Base-by-base conservation (phyloP, 2,329 filamentous ascomycete species). In the Arthrobotrys musiformis region DNA sequence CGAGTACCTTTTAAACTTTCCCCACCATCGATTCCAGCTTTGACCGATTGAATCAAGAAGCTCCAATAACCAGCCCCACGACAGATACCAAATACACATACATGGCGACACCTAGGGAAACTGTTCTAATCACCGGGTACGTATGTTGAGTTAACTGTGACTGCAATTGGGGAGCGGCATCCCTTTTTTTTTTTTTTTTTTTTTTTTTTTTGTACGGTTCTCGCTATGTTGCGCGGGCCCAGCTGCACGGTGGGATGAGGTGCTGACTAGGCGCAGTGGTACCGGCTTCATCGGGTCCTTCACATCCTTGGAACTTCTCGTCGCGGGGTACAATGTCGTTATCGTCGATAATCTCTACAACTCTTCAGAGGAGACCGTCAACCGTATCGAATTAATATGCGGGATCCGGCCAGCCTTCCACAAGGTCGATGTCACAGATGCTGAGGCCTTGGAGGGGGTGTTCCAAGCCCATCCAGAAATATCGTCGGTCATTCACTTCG, bases 241-340 rank as follows among this genome's bases (percentile, higher is more conserved):
- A 26, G n/a, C 56, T 33, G 72, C 24, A 26, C 46, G 22, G 33
- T 17, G 8, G 28, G 42, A 19, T 75, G 15, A 66, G 48, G 66
- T 22, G 40, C 80, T 82, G 74, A 81, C 79, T 61, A 80, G 80
- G 9, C 54, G 54, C 81, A 97, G 95, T 88, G 95, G 95, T 83
- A 97, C 94, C 80, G 95, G 95, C 86, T 99, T 99, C 88, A 99
- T 99, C 85, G 95, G 95, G 84, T 98, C 94, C 61, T 98, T 98
- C 88, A 99, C 95, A 78, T 87, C 92, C 70, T 90, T 99, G 62
- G 91, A 93, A 66, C 92, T 99, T 26, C 92, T 99, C 81, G 88
- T 97, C 83, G 92, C 95, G 82, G 94, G 90, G 84, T 98, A 98
- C 88, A 91, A 98, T 84, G 95, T 99, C 79, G 92, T 99, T 84